Base-by-base conservation (phyloP, 176 grass and related monocot genomes). In the Juncus inflexus region DNA sequence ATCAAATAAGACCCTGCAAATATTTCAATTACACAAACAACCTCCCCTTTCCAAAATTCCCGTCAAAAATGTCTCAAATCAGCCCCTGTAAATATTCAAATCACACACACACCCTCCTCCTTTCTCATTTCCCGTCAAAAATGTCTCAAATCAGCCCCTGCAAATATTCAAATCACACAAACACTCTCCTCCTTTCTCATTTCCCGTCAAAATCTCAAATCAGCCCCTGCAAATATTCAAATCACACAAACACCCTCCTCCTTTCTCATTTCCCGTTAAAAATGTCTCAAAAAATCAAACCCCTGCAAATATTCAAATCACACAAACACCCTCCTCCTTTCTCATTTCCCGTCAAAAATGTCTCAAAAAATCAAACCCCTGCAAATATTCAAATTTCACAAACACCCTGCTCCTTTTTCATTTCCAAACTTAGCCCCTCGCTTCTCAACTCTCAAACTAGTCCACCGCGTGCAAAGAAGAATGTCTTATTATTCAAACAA, bases 171-270 rank as follows among this genome's bases (percentile, higher is more conserved):
- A 82, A 85, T 72, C 63, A 65, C 63, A 49, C 8, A 43, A 42
- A 80, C 55, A 81, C 62, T 67, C 56, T 81, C 53, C 52, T 6
- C 54, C 40, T 73, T 74, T 63, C 59, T 63, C 50, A 6, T 54
- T 12, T 52, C 35, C 50, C 62, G 41, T 50, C 42, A 16, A 49
- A 14, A 65, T 12, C 63, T 65, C 42, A 13, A 65, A 43, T 65
- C 15, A 35, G 2, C 42, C 62, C 40, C 63, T 12, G 41, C 15
- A 19, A 50, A 65, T 47, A 35, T 49, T 10, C 62, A 66, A 82
- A 85, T 72, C 39, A 45, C 63, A 49, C n/a, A 43, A 42, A 80
- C 47, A 81, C 62, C 74, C 62, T 81, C 53, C 52, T 6, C 54
- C 40, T 73, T 74, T 63, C 59, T 63, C 50, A 6, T 54, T 12